These are phyloP conservation scores for Naumovozyma dairenensis DNA, from an alignment of 805 yeast genomes.

Conservation along the genomic window DNA sequence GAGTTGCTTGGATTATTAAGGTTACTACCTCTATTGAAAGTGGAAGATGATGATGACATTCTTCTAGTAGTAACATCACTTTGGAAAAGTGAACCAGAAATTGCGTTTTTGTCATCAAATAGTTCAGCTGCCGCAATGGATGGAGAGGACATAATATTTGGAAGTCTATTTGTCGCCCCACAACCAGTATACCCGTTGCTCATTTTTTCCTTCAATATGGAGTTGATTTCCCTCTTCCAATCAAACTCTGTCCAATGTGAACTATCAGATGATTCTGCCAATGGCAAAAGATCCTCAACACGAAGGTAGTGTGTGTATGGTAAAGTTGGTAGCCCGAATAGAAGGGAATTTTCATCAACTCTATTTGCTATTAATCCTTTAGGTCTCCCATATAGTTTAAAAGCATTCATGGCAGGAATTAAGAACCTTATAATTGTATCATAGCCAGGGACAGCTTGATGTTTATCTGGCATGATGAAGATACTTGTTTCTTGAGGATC, in stretches of 20 bases:
- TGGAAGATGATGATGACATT: conserved; percentile 1
- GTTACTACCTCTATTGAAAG: too few species aligned
- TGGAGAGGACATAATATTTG: conserved; percentile 50
- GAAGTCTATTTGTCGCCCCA: conserved; percentile 53
- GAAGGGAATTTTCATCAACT: conserved; percentile 41
- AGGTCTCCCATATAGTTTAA: conserved; percentile 68
- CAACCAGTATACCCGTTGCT: conserved; percentile 63
- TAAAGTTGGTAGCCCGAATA: conserved; percentile 65
- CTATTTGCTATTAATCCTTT: conserved; percentile 48
- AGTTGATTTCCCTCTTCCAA: conserved; percentile 52
- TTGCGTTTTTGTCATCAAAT: conserved; percentile 13
- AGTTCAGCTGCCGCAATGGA: conserved; percentile 30
- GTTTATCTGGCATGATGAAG: conserved; percentile 59
- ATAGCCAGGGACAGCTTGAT: conserved; percentile 59
- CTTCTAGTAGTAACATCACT: too few species aligned
- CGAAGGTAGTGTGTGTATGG: conserved; percentile 57
- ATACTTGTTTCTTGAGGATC: conserved; percentile 37
- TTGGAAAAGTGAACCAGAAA: too few species aligned
- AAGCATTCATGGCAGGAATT: conserved; percentile 61
- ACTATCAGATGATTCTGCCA: conserved; percentile 30
- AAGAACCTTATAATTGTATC: conserved; percentile 66
- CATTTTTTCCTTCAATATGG: conserved; percentile 41
- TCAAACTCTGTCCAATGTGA: conserved; percentile 45
- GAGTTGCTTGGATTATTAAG: too few species aligned
- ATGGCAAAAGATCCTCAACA: conserved; percentile 44